These are phyloP conservation scores for Tetracentron sinense DNA, from an alignment of 164 flowering plant genomes.

Conservation along the genomic window DNA sequence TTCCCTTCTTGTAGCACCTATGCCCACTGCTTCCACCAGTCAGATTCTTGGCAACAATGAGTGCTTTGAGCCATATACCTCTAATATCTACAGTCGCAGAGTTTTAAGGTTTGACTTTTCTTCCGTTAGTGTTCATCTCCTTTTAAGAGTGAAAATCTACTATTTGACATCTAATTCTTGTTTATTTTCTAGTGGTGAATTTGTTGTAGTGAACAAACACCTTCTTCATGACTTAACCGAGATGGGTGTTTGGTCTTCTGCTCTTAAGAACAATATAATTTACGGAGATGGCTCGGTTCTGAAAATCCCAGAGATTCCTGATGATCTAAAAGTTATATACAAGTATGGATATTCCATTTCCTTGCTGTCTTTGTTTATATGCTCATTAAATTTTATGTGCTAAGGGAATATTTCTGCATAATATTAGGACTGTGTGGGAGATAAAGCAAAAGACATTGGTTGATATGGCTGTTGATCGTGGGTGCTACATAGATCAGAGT, in stretches of 20 bases:
- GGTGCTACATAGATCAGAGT: constrained; percentile 94
- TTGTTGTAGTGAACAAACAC: constrained; percentile 97
- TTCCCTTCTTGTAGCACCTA: constrained; percentile 91
- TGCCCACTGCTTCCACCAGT: constrained; percentile 99
- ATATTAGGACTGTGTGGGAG: constrained; percentile 94
- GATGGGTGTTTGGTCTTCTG: constrained; percentile 94
- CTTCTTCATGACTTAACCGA: constrained; percentile 96
- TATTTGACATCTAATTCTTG: not conserved
- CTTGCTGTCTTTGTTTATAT: not conserved
- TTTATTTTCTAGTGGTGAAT: constrained; percentile 71
- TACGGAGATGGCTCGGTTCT: constrained; percentile 81
- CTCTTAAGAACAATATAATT: constrained; percentile 78
- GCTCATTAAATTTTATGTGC: constrained; percentile 2
- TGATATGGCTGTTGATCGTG: constrained; percentile 96
- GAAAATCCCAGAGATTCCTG: constrained; percentile 69
- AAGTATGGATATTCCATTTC: constrained; percentile 38
- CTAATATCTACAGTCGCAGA: constrained; percentile 91
- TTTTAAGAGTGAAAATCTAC: not conserved
- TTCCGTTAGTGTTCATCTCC: not conserved
- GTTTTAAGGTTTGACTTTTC: constrained; percentile 63
- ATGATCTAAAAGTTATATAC: constrained; percentile 67
- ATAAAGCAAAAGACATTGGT: constrained; percentile 89
- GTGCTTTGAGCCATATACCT: constrained; percentile 98
- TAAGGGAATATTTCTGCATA: constrained; percentile 6
- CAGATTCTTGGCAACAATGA: constrained; percentile 98